phyloP scores from a whole-genome alignment of 192 early-diverging fungal genomes.

The Linnemannia schmuckeri region DNA sequence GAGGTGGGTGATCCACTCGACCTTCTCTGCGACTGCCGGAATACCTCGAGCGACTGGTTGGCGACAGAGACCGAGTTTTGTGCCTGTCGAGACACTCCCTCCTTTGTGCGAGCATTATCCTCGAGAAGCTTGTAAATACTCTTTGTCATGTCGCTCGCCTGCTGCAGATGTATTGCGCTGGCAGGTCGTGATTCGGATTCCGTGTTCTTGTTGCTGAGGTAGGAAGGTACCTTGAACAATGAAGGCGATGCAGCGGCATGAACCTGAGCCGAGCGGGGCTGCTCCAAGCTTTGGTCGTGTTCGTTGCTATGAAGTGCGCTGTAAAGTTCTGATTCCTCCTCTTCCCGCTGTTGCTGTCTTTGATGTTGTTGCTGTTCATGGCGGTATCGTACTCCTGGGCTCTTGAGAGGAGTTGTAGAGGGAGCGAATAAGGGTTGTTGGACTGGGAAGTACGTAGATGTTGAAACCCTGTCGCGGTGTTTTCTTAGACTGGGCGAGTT shows the following conservation, averaged over 20 bases:
- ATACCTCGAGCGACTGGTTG: slow-evolving; percentile 11
- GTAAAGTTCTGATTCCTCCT: background rate
- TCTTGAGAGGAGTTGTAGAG: slow-evolving; percentile 12
- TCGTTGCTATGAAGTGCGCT: background rate
- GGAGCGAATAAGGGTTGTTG: slow-evolving; percentile 16
- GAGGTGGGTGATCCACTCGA: background rate
- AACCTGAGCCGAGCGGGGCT: background rate
- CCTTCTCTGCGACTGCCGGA: slow-evolving; percentile 17
- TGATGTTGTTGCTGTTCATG: slow-evolving; percentile 7
- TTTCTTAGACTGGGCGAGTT: slow-evolving; percentile 28
- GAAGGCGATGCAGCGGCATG: background rate
- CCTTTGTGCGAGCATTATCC: background rate
- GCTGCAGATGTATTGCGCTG: slow-evolving; percentile 10
- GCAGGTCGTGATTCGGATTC: background rate
- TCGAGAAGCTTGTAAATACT: slow-evolving; percentile 5
- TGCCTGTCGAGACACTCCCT: slow-evolving; percentile 7
- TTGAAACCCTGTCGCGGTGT: slow-evolving; percentile 6
- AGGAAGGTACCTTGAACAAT: slow-evolving; percentile 17
- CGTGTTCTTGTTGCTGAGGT: background rate
- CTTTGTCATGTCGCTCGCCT: slow-evolving; percentile 6
- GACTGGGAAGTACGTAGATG: slow-evolving; percentile 7
- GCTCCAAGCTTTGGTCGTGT: background rate
- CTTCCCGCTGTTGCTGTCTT: slow-evolving; percentile 17
- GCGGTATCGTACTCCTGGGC: slow-evolving; percentile 14
- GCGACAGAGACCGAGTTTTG: background rate